These are phyloP conservation scores for Arachis monticola DNA, from an alignment of 331 rosid species.

Conservation along the genomic window DNA sequence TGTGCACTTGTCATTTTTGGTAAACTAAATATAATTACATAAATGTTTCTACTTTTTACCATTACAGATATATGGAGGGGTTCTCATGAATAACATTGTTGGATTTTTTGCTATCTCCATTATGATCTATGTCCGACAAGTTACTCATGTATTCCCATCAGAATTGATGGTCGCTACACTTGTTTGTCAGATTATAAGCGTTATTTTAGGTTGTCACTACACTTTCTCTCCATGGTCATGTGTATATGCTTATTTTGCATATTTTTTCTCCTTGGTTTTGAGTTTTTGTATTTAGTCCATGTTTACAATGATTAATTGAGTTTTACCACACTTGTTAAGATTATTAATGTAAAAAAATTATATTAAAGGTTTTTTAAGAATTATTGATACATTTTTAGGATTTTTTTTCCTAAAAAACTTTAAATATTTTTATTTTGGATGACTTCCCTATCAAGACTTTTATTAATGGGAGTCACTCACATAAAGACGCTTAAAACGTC, in stretches of 20 bases:
- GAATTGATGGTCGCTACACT: slow-evolving; percentile 53
- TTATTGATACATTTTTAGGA: too few relatives aligned
- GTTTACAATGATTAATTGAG: too few relatives aligned
- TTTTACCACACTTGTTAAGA: too few relatives aligned
- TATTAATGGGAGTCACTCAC: too few relatives aligned
- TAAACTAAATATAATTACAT: too few relatives aligned
- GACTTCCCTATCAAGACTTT: too few relatives aligned
- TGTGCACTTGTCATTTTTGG: background rate
- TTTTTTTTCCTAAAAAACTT: too few relatives aligned
- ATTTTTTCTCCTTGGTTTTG: slow-evolving; percentile 38
- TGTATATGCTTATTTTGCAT: slow-evolving; percentile 41
- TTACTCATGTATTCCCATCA: slow-evolving; percentile 56
- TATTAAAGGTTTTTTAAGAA: too few relatives aligned
- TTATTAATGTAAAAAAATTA: too few relatives aligned
- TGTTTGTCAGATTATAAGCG: slow-evolving; percentile 45
- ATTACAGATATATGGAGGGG: slow-evolving; percentile 53
- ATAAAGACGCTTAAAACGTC: too few relatives aligned
- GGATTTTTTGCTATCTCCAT: slow-evolving; percentile 54
- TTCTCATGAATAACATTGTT: slow-evolving; percentile 58
- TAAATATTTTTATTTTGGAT: too few relatives aligned
- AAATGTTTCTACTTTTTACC: background rate
- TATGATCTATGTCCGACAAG: slow-evolving; percentile 42
- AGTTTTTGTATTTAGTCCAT: slow-evolving; percentile 29
- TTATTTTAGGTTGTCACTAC: slow-evolving; percentile 40
- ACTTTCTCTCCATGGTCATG: slow-evolving; percentile 50